Evolutionary conservation across 495 filamentous ascomycete species (phyloP).

Genomic region (Hyaloscypha hepaticicola): DNA sequence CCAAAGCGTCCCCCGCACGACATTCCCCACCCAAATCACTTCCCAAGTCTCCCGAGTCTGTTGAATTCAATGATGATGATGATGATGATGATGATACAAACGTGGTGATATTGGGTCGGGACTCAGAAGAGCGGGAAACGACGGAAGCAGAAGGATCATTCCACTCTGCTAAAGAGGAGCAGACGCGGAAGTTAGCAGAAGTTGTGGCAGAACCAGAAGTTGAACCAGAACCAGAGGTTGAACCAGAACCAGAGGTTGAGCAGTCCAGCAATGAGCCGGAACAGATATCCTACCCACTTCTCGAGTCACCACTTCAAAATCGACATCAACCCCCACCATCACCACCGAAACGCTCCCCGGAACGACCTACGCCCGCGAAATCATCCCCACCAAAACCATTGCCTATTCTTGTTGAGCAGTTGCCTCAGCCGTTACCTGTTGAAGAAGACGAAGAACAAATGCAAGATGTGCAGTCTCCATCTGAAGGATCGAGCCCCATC

Average conservation of each 20-base stretch:
- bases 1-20: neutral
- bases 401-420: constrained; percentile 2
- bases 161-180: constrained; percentile 65
- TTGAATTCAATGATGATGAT: neutral
- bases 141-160: constrained; percentile 63
- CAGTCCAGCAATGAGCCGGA: constrained; percentile 27
- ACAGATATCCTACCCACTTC: constrained; percentile 28
- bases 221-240: constrained; percentile 7
- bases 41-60: neutral
- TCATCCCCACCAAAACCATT: constrained; percentile 2
- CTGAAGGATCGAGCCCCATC: constrained; percentile 36
- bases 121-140: constrained; percentile 46
- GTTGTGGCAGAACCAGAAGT: constrained; percentile 2
- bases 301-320: constrained; percentile 26
- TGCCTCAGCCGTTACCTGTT: neutral
- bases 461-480: constrained; percentile 41
- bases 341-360: constrained; percentile 22
- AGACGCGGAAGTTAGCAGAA: constrained; percentile 28
- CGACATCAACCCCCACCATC: constrained; percentile 20
- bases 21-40: neutral
- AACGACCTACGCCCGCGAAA: constrained; percentile 13
- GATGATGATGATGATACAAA: constrained; percentile 19
- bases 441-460: constrained; percentile 22
- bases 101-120: constrained; percentile 15
- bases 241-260: constrained; percentile 9